These are phyloP conservation scores for Fusarium dimerum DNA, from an alignment of 2,329 filamentous ascomycete genomes.

Conservation along the genomic window DNA sequence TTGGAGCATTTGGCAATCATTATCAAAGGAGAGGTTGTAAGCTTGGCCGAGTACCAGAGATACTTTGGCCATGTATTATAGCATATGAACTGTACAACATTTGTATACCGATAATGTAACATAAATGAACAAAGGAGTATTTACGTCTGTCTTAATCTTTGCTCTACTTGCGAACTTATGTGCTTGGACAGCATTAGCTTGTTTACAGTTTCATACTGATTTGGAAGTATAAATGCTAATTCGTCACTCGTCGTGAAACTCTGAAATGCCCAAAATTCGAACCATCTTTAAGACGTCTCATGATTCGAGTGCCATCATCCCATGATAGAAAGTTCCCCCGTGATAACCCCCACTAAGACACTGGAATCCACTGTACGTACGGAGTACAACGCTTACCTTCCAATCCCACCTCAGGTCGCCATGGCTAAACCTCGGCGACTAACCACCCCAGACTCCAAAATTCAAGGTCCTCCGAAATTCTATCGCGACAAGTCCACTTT, in stretches of 20 bases:
- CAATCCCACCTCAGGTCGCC: constrained; percentile 11
- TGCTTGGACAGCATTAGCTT: too few relatives aligned
- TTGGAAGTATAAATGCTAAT: too few relatives aligned
- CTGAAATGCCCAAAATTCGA: too few relatives aligned
- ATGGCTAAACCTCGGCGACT: constrained; percentile 34
- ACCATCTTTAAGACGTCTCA: too few relatives aligned
- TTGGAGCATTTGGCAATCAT: constrained; percentile 66
- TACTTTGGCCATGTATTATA: neutral
- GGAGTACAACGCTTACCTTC: neutral
- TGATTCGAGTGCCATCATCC: neutral
- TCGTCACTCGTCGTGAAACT: too few relatives aligned
- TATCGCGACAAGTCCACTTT: constrained; percentile 12
- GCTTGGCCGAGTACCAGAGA: constrained; percentile 2
- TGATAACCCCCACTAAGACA: neutral
- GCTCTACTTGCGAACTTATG: too few relatives aligned
- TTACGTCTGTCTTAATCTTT: too few relatives aligned
- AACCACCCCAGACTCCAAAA: constrained; percentile 18
- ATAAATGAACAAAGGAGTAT: neutral
- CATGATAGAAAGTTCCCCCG: neutral
- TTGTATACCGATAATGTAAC: neutral
- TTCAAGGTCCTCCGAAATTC: constrained; percentile 30
- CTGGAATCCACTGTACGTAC: too few relatives aligned
- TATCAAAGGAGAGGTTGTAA: constrained; percentile 51
- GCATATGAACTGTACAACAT: neutral
- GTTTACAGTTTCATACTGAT: too few relatives aligned